Evolutionary conservation across 2,329 filamentous ascomycete species (phyloP).

Genomic region (Fonsecaea nubica): DNA sequence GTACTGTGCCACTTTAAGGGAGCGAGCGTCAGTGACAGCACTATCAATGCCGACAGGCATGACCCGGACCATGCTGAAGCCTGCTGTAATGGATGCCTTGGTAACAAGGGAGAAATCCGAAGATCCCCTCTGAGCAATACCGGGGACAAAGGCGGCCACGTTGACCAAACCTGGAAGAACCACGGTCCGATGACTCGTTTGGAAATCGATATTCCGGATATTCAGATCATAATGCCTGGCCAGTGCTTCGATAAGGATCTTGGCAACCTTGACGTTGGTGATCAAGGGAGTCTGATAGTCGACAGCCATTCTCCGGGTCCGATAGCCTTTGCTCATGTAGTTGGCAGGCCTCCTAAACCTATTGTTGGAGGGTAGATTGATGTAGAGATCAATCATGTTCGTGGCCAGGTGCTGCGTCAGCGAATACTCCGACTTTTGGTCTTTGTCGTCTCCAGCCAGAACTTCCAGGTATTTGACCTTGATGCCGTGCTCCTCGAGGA

Average conservation of each 20-base stretch:
- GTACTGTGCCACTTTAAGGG: constrained; percentile 73
- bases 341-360: constrained; percentile 94
- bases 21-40: constrained; percentile 73
- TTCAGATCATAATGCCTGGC: constrained; percentile 85
- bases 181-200: constrained; percentile 82
- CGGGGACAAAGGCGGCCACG: constrained; percentile 79
- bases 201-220: constrained; percentile 83
- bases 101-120: constrained; percentile 73
- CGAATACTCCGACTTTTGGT: constrained; percentile 94
- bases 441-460: constrained; percentile 75
- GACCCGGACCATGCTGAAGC: constrained; percentile 80
- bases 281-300: constrained; percentile 97
- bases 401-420: constrained; percentile 95
- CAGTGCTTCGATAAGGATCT: constrained; percentile 94
- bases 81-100: constrained; percentile 74
- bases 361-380: constrained; percentile 99
- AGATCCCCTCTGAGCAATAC: constrained; percentile 68
- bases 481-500: constrained; percentile 89
- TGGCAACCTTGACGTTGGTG: constrained; percentile 99
- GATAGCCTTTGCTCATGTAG: constrained; percentile 98
- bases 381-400: constrained; percentile 97
- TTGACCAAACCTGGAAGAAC: constrained; percentile 78
- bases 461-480: constrained; percentile 93
- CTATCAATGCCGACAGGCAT: constrained; percentile 77
- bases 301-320: constrained; percentile 95